phyloP scores from a whole-genome alignment of 306 rosid genomes.

The Lablab purpureus region DNA sequence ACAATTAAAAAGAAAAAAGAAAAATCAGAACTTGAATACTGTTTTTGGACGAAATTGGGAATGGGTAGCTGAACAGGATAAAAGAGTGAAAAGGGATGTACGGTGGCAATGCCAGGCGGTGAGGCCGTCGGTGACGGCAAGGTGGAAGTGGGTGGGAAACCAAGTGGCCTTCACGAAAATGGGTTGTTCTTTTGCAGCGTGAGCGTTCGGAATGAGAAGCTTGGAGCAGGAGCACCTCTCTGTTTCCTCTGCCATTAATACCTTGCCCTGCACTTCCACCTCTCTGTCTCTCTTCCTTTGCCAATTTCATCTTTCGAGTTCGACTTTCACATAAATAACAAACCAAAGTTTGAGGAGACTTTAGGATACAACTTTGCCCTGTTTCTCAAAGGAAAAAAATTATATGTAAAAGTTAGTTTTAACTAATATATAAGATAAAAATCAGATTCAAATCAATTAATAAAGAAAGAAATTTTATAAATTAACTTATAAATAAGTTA shows the following conservation, averaged over 20 bases:
- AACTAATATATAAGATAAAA: too few relatives aligned
- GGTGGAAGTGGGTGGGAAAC: constrained; percentile 66
- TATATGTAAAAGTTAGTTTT: too few relatives aligned
- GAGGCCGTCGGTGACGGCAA: constrained; percentile 75
- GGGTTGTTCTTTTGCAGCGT: constrained; percentile 28
- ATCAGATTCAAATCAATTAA: too few relatives aligned
- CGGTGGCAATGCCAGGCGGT: constrained; percentile 79
- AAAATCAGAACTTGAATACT: constrained; percentile 17
- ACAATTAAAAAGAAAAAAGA: not conserved
- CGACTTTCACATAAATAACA: not conserved
- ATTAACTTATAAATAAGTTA: too few relatives aligned
- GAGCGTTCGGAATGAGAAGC: constrained; percentile 47
- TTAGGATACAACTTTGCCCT: too few relatives aligned
- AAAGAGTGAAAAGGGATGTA: constrained; percentile 32
- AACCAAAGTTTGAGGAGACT: too few relatives aligned
- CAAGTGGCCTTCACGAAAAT: constrained; percentile 80
- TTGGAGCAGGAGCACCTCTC: constrained; percentile 74
- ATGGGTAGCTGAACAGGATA: constrained; percentile 5
- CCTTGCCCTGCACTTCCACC: not conserved
- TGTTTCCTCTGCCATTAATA: constrained; percentile 39
- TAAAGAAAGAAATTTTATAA: too few relatives aligned
- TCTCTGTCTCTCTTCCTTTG: not conserved
- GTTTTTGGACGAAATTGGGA: not conserved
- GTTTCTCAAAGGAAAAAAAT: too few relatives aligned
- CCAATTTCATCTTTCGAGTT: not conserved